Base-by-base conservation (phyloP, 495 filamentous ascomycete species). In the Haplographium delicatum region DNA sequence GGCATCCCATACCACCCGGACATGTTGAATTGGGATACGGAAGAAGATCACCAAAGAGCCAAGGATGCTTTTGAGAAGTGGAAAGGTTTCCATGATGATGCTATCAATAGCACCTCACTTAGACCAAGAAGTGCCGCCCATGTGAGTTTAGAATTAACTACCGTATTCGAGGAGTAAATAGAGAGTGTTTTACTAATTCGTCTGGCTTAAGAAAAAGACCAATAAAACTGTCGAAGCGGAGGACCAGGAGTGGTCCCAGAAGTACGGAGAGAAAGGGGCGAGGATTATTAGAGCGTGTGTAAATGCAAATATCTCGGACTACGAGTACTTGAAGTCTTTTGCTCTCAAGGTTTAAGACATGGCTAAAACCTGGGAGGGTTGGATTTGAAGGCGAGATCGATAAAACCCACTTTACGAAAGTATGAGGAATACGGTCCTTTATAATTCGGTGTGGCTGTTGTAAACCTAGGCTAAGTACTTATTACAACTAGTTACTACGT, bases 41-140 rank as follows among this genome's bases (percentile, higher is more conserved):
- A 81, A 54, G 80, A 80, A 43, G 81, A 83, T 37, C 80, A 91
- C 50, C 45, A 67, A 42, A 60, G 69, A 44, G 90, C 86, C 0
- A 71, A 69, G 45, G 74, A 77, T 46, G 76, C 76, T 16, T 98
- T 98, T 69, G 87, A 88, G 69, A 98, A 98, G 70, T 98, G 93
- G 93, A 82, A 80, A 47, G 93, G 91, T 0, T 98, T 96, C 65
- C 93, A 97, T 61, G 86, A 97, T 44, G 91, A 96, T 72, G 93
- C 88, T 15, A 86, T 97, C 53, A 70, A 84, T 44, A 91, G 85
- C 53, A 83, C 72, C 42, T 80, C 78, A 34, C 66, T 98, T 56
- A 83, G 80, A 58, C 77, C 88, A 13, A 70, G 89, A 62, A 62
- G 60, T 22, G 47, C 64, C 31, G 65, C 60, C 33, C 78, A 86